Conservation (phyloP, 2,329 filamentous ascomycete species). For the Aurifilum marmelostoma region DNA sequence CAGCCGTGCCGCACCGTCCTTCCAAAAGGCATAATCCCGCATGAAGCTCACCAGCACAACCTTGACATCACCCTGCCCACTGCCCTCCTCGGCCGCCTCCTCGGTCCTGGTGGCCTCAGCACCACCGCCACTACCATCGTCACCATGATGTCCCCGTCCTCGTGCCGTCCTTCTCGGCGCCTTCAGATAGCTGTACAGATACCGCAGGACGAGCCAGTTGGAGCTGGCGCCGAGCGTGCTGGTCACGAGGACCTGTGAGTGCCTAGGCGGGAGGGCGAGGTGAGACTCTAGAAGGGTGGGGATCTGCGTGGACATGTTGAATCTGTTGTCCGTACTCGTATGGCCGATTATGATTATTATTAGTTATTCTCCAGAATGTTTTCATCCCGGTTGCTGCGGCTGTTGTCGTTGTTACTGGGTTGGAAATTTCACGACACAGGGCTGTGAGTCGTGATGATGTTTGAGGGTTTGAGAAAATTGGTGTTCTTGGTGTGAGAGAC, state of each 20-base stretch:
- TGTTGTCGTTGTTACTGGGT: too few relatives aligned
- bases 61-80: conserved; percentile 42
- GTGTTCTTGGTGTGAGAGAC: not conserved
- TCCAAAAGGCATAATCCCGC: conserved; percentile 79
- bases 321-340: too few relatives aligned
- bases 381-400: too few relatives aligned
- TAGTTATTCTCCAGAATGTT: too few relatives aligned
- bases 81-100: conserved; percentile 36
- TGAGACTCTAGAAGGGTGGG: conserved; percentile 69
- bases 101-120: conserved; percentile 16
- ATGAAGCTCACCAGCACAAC: conserved; percentile 85
- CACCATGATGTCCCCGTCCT: not conserved
- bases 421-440: too few relatives aligned
- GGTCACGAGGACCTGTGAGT: conserved; percentile 68
- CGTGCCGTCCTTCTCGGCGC: not conserved
- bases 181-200: conserved; percentile 52
- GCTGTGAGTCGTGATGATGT: not conserved
- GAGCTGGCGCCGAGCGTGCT: conserved; percentile 66
- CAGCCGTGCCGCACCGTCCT: conserved; percentile 67
- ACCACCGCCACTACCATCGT: not conserved
- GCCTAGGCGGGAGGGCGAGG: conserved; percentile 58
- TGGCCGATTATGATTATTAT: not conserved
- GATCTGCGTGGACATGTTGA: conserved; percentile 38
- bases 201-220: conserved; percentile 67
- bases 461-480: not conserved